phyloP scores from a whole-genome alignment of 108 stramenopile genomes.

The Schizochytrium sp. region DNA sequence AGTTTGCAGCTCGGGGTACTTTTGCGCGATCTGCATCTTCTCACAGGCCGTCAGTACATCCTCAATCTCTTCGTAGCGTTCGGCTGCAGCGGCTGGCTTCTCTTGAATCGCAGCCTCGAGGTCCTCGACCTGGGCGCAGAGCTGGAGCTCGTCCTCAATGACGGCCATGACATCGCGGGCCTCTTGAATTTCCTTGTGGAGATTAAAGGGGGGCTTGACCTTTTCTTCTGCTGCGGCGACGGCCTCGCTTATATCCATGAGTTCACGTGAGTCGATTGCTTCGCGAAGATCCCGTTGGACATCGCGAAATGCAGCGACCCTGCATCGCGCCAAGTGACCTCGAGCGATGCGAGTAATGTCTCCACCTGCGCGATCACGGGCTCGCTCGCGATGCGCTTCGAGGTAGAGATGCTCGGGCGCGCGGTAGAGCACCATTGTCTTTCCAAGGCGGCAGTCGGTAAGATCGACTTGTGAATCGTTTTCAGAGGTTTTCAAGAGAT shows the following conservation, averaged over 20 bases:
- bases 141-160: not conserved
- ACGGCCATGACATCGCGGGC: not conserved
- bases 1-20: not conserved
- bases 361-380: not conserved
- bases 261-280: not conserved
- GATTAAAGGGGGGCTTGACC: not conserved
- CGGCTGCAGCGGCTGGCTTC: not conserved
- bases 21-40: not conserved
- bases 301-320: not conserved
- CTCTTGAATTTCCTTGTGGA: not conserved
- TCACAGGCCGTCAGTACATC: not conserved
- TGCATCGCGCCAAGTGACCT: not conserved
- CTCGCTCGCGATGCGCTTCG: not conserved
- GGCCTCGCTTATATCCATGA: not conserved
- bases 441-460: not conserved
- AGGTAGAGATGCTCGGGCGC: not conserved
- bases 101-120: not conserved
- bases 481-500: not conserved
- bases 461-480: not conserved
- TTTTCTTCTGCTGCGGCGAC: not conserved
- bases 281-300: not conserved
- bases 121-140: not conserved
- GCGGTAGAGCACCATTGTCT: slow-evolving; percentile 19
- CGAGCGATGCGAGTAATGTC: not conserved
- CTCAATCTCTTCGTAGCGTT: slow-evolving; percentile 3